Base-by-base conservation (phyloP, 2,329 filamentous ascomycete species). In the Trichoderma koningii region DNA sequence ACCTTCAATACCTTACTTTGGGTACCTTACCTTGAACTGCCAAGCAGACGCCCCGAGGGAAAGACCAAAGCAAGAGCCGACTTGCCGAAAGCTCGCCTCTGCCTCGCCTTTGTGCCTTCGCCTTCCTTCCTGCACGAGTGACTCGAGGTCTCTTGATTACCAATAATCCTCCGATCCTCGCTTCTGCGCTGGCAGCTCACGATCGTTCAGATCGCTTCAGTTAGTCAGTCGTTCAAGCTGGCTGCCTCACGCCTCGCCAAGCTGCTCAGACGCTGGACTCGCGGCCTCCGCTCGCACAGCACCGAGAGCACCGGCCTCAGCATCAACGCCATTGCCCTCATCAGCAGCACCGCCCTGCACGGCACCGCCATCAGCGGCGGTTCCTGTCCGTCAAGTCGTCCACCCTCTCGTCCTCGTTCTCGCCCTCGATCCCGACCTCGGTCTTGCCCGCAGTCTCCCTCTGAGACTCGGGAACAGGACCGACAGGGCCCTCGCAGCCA, bases 201-300 rank as follows among this genome's bases (percentile, higher is more conserved):
- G 7, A 38, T 38, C 34, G 34, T 38, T 38, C 10, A 14, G 3
- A 10, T 38, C 10, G 34, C 7, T 30, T 3, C 34, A 14, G 2
- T 38, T 3, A 14, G 34, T 38, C 26, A 52, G 15, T 55, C 61
- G 30, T 51, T 56, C 44, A 64, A 57, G n/a, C 52, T 64, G 61
- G 61, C 51, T 26, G 41, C 12, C 61, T 56, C 52, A 56, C 52
- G 52, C 52, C 14, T 56, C 30, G 19, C 50, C 44, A 57, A 34
- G 26, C 28, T 64, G 44, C 52, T 57, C 23, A 23, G 48, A 44
- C 61, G 61, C 61, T 64, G 48, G 52, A 28, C 44, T 64, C 52
- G 61, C 23, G 42, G 61, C 44, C 30, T 64, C 44, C 61, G 34
- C 23, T 57, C 44, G 44, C 52, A 64, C 38, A 44, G 57, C 57